Percentiles rank a stretch among this genome's conserved stretches.
These are phyloP conservation scores for Colletotrichum limetticola DNA, from an alignment of 2,329 filamentous ascomycete genomes.

Conservation along the genomic window DNA sequence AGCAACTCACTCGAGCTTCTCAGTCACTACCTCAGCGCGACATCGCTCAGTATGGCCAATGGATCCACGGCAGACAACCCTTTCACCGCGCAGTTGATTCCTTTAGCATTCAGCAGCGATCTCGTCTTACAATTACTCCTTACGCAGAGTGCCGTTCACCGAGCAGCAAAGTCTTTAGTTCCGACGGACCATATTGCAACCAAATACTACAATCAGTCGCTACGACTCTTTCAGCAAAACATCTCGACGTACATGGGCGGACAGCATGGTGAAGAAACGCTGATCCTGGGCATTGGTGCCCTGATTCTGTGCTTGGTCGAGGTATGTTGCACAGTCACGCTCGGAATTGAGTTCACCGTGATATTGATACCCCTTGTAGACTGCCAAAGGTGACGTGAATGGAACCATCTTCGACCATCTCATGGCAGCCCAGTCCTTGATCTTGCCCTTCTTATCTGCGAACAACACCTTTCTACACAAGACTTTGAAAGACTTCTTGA, in stretches of 20 bases:
- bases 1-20: slow-evolving; percentile 55
- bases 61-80: slow-evolving; percentile 58
- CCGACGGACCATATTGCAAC: slow-evolving; percentile 45
- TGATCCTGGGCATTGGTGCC: slow-evolving; percentile 55
- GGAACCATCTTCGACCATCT: slow-evolving; percentile 59
- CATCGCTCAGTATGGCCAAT: slow-evolving; percentile 59
- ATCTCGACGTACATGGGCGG: slow-evolving; percentile 36
- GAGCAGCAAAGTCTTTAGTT: slow-evolving; percentile 43
- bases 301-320: slow-evolving; percentile 59
- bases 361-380: slow-evolving; percentile 40
- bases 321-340: slow-evolving; percentile 42
- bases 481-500: slow-evolving; percentile 55
- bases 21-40: slow-evolving; percentile 56
- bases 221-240: slow-evolving; percentile 47
- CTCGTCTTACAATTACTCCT: slow-evolving; percentile 58
- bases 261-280: slow-evolving; percentile 46
- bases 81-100: slow-evolving; percentile 57
- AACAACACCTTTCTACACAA: slow-evolving; percentile 45
- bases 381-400: slow-evolving; percentile 54
- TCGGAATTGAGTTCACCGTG: background rate
- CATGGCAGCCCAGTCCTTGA: slow-evolving; percentile 53
- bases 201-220: slow-evolving; percentile 48
- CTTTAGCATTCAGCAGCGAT: slow-evolving; percentile 56
- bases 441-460: slow-evolving; percentile 49
- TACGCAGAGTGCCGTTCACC: slow-evolving; percentile 54